Percentiles rank a stretch among this genome's conserved stretches.
These are phyloP conservation scores for Colletotrichum limetticola DNA, from an alignment of 2,329 filamentous ascomycete species.

Conservation along the genomic window DNA sequence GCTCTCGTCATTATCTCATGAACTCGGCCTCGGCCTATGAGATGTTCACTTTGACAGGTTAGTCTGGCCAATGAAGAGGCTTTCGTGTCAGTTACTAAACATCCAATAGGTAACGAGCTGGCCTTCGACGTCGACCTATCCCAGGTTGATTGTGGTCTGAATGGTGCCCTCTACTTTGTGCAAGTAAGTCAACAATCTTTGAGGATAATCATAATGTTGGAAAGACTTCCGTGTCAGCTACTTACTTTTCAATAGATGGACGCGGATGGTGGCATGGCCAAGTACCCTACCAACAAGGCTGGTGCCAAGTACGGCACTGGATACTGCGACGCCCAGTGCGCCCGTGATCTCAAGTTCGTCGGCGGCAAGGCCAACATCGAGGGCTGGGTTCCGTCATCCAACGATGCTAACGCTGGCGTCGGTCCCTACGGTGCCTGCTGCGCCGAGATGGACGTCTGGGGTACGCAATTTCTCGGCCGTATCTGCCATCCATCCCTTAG, in stretches of 20 bases:
- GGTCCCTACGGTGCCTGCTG: conserved; percentile 64
- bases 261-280: conserved; percentile 58
- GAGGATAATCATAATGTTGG: conserved; percentile 22
- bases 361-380: conserved; percentile 56
- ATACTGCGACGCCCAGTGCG: conserved; percentile 61
- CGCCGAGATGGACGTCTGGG: conserved; percentile 69
- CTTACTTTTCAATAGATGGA: conserved; percentile 52
- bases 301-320: conserved; percentile 66
- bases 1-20: conserved; percentile 69
- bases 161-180: conserved; percentile 73
- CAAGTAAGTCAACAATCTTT: conserved; percentile 39
- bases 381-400: conserved; percentile 58
- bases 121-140: conserved; percentile 75
- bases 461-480: conserved; percentile 49
- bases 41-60: conserved; percentile 64
- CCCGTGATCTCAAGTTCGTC: conserved; percentile 60
- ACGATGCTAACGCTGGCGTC: conserved; percentile 61
- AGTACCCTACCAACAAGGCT: conserved; percentile 55
- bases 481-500: background rate
- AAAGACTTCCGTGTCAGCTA: background rate
- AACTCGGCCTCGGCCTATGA: conserved; percentile 66
- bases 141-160: conserved; percentile 71
- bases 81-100: too few relatives aligned
- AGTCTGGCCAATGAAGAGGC: too few relatives aligned
- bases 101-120: conserved; percentile 62